Conservation (phyloP, 139 green algal genomes). For the Picochlorum sp. region DNA sequence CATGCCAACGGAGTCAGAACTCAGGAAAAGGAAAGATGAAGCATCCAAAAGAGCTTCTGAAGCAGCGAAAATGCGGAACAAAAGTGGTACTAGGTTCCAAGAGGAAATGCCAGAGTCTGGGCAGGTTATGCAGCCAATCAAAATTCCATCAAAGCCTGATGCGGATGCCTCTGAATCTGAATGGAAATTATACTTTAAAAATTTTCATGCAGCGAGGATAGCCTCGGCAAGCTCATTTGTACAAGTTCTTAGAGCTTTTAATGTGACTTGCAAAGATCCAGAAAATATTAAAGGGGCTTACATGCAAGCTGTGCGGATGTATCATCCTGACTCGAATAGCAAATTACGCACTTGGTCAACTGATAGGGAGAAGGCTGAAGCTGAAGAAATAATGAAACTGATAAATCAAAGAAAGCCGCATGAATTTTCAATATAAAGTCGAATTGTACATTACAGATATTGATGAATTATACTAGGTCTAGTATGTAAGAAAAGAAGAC, state of each 20-base stretch:
- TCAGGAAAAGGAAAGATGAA: not conserved
- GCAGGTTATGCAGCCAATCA: not conserved
- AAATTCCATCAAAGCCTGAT: not conserved
- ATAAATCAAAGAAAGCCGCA: slow-evolving; percentile 16
- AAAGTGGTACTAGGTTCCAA: not conserved
- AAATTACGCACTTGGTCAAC: slow-evolving; percentile 7
- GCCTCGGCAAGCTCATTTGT: not conserved
- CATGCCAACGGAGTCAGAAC: slow-evolving; percentile 1
- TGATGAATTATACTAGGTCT: too few species aligned
- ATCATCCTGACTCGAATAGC: slow-evolving; percentile 24
- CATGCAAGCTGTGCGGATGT: slow-evolving; percentile 21
- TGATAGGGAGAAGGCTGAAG: slow-evolving; percentile 1
- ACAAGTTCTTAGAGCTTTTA: slow-evolving; percentile 13
- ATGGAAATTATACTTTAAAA: not conserved
- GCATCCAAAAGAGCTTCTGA: not conserved
- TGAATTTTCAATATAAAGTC: not conserved
- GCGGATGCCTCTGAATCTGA: not conserved
- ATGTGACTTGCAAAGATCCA: slow-evolving; percentile 5
- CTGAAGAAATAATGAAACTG: slow-evolving; percentile 28
- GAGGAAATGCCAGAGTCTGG: not conserved
- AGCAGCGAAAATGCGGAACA: not conserved
- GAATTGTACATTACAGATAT: too few species aligned
- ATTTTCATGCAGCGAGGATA: not conserved
- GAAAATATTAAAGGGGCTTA: slow-evolving; percentile 6
- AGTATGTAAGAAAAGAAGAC: too few species aligned